Base-by-base conservation (phyloP, 2,329 filamentous ascomycete genomes). In the Fusarium sp. region DNA sequence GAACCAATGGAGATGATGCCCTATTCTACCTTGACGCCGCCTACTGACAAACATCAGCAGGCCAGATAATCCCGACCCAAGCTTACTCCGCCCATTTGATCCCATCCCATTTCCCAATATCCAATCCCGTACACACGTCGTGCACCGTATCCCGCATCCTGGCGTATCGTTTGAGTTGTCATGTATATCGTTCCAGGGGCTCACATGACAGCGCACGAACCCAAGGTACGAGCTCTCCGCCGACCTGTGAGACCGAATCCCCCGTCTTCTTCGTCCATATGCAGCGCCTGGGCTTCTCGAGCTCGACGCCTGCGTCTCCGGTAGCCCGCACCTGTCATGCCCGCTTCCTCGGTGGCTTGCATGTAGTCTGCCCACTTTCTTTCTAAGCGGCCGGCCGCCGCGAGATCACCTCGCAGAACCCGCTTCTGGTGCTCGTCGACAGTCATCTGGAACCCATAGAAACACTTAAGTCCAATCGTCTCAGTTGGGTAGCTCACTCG, bases 361-460 rank as follows among this genome's bases (percentile, higher is more conserved):
- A 98, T 98, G 79, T 94, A 97, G 58, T 97, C 92, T 0, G 92
- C 92, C 95, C 95, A 98, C 78, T 95, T 97, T 69, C 91, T 87
- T 83, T 97, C 95, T 18, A 98, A 85, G n/a, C 93, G 86, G 39
- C 86, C 87, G 1, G 96, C 96, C 1, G 92, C 87, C 0, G 86
- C 84, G 62, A 94, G 87, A 66, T 97, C 93, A 7, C 94, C 94
- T 6, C 89, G 86, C 54, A 97, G 80, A 1, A 98, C 93, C 5
- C 95, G 89, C 82, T 95, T 95, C 56, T 91, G 94, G 80, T 98
- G 95, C 79, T 98, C 94, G 72, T 98, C 92, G 6, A 98, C 94
- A 0, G 94, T 98, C 82, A 94, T 93, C 81, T 98, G 95, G 89
- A 94, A 98, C 43, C 92, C 94, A 79, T 97, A 97, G 83, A 95